Evolutionary conservation across 148 eudicot species (phyloP).

Genomic region (Agrostemma githago): DNA sequence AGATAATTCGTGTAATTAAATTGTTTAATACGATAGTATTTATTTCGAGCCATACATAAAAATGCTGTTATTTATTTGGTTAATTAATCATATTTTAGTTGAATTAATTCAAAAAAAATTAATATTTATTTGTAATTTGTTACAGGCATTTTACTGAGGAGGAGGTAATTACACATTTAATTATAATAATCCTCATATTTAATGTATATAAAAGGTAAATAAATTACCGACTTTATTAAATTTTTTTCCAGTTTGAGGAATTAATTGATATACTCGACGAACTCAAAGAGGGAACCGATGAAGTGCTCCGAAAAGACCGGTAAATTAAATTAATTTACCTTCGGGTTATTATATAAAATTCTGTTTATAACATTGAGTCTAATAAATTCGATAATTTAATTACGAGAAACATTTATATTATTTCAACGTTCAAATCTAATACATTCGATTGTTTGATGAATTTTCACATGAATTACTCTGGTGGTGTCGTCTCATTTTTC

Average conservation of each 20-base stretch:
- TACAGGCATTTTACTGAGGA: conserved; percentile 26
- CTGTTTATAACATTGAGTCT: not conserved
- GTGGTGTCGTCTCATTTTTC: not conserved
- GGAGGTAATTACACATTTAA: conserved; percentile 15
- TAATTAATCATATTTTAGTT: not conserved
- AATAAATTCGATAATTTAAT: too few species aligned
- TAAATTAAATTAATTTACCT: conserved; percentile 1
- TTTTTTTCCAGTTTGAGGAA: conserved; percentile 10
- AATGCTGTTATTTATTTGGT: not conserved
- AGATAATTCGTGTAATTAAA: not conserved
- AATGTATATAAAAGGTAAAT: not conserved
- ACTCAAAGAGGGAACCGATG: conserved; percentile 12
- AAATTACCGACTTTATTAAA: not conserved
- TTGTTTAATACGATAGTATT: not conserved
- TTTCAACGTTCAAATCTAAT: not conserved
- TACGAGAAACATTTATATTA: too few species aligned
- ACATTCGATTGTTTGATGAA: conserved; percentile 11
- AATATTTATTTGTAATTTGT: not conserved
- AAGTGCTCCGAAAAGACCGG: conserved; percentile 13
- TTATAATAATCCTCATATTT: not conserved
- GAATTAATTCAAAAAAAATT: not conserved
- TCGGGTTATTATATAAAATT: not conserved
- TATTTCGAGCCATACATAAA: not conserved
- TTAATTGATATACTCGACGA: conserved; percentile 2
- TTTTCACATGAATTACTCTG: not conserved